Conservation (phyloP, 1,139 yeast species). For the Yamadazyma sp. region DNA sequence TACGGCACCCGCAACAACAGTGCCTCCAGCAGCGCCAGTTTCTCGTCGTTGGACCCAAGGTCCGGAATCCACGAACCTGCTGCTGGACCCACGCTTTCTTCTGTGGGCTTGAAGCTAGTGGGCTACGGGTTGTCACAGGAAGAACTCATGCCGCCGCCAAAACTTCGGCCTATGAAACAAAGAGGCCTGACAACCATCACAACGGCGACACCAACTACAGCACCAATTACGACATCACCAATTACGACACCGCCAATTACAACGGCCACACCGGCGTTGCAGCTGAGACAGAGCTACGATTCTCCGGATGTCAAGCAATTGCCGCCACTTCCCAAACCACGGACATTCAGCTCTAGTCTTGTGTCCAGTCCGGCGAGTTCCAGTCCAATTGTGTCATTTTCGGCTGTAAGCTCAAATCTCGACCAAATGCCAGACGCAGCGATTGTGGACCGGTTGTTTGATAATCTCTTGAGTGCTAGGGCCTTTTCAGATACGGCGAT, state of each 20-base stretch:
- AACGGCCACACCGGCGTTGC: conserved; percentile 1
- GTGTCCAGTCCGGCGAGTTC: no score
- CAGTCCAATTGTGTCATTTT: conserved; percentile 29
- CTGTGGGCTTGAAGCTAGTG: conserved; percentile 14
- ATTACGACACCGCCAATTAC: conserved; percentile 5
- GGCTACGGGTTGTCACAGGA: conserved; percentile 27
- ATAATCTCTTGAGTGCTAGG: conserved; percentile 36
- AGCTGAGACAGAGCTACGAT: conserved; percentile 12
- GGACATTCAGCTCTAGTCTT: no score
- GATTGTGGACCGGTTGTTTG: conserved; percentile 41
- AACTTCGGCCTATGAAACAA: no score
- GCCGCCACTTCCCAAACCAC: conserved; percentile 8
- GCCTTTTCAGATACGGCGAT: conserved; percentile 39
- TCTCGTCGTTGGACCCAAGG: conserved; percentile 33
- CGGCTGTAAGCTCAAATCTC: conserved; percentile 30
- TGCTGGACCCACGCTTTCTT: conserved; percentile 10
- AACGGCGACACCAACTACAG: no score
- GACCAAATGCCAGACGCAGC: conserved; percentile 37
- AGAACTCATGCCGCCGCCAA: conserved; percentile 26
- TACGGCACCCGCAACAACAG: conserved; percentile 14
- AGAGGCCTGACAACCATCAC: no score
- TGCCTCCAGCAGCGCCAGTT: conserved; percentile 18
- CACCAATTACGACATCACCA: no score
- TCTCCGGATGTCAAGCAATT: conserved; percentile 15
- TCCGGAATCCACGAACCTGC: conserved; percentile 27